A percentile compares a stretch with the other conserved stretches of the same genome.
These are phyloP conservation scores for Cordyceps pruinosa DNA, from an alignment of 2,329 filamentous ascomycete species.

Conservation along the genomic window DNA sequence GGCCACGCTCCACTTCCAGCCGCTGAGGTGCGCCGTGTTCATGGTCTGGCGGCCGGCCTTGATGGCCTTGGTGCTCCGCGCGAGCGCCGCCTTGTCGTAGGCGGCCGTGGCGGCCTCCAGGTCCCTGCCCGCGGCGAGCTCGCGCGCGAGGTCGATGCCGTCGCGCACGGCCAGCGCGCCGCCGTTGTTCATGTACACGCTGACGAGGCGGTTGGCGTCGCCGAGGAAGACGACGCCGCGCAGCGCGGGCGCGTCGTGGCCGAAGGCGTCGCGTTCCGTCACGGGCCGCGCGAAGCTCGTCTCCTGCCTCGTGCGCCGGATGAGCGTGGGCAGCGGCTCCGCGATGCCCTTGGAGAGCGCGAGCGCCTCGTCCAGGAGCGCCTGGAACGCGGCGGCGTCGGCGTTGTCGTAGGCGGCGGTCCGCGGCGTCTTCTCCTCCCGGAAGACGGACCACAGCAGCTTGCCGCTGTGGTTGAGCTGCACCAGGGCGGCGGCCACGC, in stretches of 20 bases:
- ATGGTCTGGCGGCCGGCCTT: conserved; percentile 15
- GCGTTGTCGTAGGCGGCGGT: conserved; percentile 10
- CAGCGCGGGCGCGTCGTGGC: conserved; percentile 19
- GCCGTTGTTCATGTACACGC: conserved; percentile 38
- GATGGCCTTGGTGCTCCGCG: conserved; percentile 22
- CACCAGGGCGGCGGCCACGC: conserved; percentile 32
- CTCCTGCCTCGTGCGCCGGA: conserved; percentile 29
- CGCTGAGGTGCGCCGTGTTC: conserved; percentile 10
- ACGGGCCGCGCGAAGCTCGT: conserved; percentile 31
- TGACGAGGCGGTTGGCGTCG: conserved; percentile 39
- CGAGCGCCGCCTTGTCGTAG: conserved; percentile 28
- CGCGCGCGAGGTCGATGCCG: conserved; percentile 33
- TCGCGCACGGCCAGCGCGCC: conserved; percentile 38
- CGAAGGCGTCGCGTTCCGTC: conserved; percentile 35
- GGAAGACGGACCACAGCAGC: conserved; percentile 33
- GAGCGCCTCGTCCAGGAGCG: conserved; percentile 24
- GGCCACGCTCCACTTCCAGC: conserved; percentile 12
- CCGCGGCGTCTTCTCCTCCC: conserved; percentile 16
- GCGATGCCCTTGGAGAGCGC: conserved; percentile 25
- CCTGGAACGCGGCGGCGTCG: conserved; percentile 16
- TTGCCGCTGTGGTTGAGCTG: conserved; percentile 29
- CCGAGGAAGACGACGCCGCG: conserved; percentile 34
- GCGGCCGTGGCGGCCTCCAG: conserved; percentile 22
- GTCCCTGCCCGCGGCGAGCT: conserved; percentile 21
- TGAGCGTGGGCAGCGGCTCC: conserved; percentile 30